Percentiles rank a stretch among this genome's conserved stretches.
Evolutionary conservation across 75 land plant species (phyloP).

Genomic region (Pseudotsuga menziesii): DNA sequence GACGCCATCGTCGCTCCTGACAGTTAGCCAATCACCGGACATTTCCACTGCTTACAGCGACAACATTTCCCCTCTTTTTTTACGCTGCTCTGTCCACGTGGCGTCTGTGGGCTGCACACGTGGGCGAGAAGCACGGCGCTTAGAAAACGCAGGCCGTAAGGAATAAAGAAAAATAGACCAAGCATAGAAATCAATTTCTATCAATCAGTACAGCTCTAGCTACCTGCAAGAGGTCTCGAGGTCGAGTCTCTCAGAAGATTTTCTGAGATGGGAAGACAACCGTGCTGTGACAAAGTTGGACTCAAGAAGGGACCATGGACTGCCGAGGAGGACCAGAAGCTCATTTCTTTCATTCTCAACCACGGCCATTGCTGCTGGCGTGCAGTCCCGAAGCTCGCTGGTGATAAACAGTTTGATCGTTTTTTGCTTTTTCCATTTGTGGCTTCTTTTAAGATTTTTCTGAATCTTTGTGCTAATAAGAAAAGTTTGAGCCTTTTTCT

Average conservation of each 20-base stretch:
- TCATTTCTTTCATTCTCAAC: constrained; percentile 27
- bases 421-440: neutral
- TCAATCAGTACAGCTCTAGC: neutral
- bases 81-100: no score
- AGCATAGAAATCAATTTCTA: neutral
- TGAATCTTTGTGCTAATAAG: neutral
- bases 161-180: neutral
- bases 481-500: neutral
- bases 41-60: no score
- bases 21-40: no score
- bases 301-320: constrained; percentile 40
- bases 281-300: constrained; percentile 39
- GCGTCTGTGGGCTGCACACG: constrained; percentile 2
- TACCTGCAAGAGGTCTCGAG: neutral
- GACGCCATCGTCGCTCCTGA: no score
- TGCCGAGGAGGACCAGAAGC: constrained; percentile 38
- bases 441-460: neutral
- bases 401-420: constrained; percentile 5
- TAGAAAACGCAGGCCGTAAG: neutral
- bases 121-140: constrained; percentile 2
- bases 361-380: constrained; percentile 38
- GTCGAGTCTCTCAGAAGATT: neutral
- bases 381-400: constrained; percentile 37
- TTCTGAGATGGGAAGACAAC: constrained; percentile 30
- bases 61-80: no score